phyloP scores from a whole-genome alignment of 2,329 filamentous ascomycete species.

The Orbilia brochopaga region DNA sequence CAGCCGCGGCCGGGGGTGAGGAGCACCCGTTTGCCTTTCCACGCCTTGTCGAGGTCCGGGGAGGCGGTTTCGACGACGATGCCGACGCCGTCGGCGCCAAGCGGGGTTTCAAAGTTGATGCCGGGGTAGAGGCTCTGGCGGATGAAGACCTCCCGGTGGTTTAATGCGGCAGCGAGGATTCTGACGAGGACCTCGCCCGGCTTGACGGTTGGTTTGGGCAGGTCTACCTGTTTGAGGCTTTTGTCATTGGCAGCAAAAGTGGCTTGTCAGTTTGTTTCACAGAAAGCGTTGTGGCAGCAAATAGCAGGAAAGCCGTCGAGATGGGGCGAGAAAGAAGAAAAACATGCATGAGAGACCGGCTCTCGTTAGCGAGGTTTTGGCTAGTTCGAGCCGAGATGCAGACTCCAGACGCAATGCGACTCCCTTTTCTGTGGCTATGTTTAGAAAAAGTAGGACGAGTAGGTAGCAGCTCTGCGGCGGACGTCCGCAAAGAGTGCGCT shows the following conservation, averaged over 20 bases:
- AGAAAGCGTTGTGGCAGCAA: slow-evolving; percentile 22
- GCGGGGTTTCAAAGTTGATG: slow-evolving; percentile 74
- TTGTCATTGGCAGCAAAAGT: slow-evolving; percentile 20
- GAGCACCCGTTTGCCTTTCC: slow-evolving; percentile 73
- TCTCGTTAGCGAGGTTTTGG: slow-evolving; percentile 49
- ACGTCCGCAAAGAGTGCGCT: slow-evolving; percentile 18
- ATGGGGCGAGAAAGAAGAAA: slow-evolving; percentile 29
- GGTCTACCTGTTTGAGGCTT: slow-evolving; percentile 66
- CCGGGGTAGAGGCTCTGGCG: slow-evolving; percentile 89
- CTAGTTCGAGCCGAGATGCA: slow-evolving; percentile 47
- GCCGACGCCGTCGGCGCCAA: slow-evolving; percentile 84
- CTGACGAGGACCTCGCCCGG: slow-evolving; percentile 74
- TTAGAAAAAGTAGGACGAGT: too few relatives aligned
- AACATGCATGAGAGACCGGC: slow-evolving; percentile 7
- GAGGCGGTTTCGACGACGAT: slow-evolving; percentile 71
- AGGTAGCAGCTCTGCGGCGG: neutral
- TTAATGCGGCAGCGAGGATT: slow-evolving; percentile 80
- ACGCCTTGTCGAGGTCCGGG: slow-evolving; percentile 62
- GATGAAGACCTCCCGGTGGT: slow-evolving; percentile 95
- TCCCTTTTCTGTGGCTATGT: slow-evolving; percentile 34
- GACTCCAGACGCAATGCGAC: neutral
- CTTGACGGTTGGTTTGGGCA: slow-evolving; percentile 67
- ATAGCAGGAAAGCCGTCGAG: neutral
- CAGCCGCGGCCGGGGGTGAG: slow-evolving; percentile 80
- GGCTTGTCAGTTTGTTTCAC: slow-evolving; percentile 32